A percentile compares a stretch with the other conserved stretches of the same genome.
Conservation (phyloP, 2,329 filamentous ascomycete genomes). For the Elsinoe perseae region DNA sequence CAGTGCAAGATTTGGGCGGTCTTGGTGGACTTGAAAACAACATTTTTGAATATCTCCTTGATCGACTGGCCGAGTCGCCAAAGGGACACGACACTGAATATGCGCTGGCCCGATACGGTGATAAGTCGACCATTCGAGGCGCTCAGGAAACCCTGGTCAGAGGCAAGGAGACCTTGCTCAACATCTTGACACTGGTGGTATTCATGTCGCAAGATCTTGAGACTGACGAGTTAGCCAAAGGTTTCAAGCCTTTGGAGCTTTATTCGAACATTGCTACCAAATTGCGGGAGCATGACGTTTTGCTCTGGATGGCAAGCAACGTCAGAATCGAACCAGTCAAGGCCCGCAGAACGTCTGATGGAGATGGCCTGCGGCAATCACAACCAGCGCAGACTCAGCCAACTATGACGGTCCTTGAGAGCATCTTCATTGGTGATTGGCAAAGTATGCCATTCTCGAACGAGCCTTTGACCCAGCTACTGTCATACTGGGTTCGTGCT, state of each 20-base stretch:
- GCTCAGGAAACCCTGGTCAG: constrained; percentile 70
- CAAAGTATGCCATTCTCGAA: constrained; percentile 27
- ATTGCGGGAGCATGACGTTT: constrained; percentile 65
- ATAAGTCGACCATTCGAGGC: constrained; percentile 64
- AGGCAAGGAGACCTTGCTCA: constrained; percentile 67
- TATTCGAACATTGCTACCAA: constrained; percentile 63
- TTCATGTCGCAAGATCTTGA: constrained; percentile 82
- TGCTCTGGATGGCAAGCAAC: constrained; percentile 54
- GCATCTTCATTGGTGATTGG: constrained; percentile 37
- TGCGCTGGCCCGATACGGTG: constrained; percentile 65
- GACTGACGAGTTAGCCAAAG: constrained; percentile 58
- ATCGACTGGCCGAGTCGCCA: constrained; percentile 36
- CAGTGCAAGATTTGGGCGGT: constrained; percentile 59
- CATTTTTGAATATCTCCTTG: constrained; percentile 45
- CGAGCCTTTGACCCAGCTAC: constrained; percentile 25
- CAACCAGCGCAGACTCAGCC: constrained; percentile 15
- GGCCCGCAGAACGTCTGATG: constrained; percentile 5
- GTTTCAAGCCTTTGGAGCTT: constrained; percentile 56
- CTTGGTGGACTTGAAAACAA: constrained; percentile 44
- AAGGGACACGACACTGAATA: constrained; percentile 35
- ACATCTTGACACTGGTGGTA: constrained; percentile 72
- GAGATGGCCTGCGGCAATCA: background rate
- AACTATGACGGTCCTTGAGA: constrained; percentile 32
- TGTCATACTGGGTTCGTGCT: constrained; percentile 41
- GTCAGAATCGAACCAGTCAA: constrained; percentile 41